Conservation (phyloP, 164 flowering plant species). For the Litsea cubeba region DNA sequence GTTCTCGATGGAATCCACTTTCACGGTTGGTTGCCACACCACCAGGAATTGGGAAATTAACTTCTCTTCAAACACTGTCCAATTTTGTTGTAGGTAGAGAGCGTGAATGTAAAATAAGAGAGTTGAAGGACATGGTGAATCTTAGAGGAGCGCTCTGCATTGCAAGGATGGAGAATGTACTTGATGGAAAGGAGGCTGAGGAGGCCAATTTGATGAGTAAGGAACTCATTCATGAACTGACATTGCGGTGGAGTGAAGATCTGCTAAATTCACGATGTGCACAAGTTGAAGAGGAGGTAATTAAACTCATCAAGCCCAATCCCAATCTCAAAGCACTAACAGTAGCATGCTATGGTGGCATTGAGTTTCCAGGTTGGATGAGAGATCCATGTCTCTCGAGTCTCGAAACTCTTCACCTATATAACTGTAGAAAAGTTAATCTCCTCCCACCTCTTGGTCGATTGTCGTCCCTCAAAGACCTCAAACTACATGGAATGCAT, state of each 20-base stretch:
- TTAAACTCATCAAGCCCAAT: constrained; percentile 1
- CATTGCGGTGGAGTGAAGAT: background rate
- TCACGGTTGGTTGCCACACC: background rate
- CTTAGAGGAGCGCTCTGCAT: constrained; percentile 1
- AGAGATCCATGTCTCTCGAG: background rate
- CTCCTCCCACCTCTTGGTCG: background rate
- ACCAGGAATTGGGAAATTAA: background rate
- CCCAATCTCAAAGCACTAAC: background rate
- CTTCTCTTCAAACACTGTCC: background rate
- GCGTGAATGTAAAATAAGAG: background rate
- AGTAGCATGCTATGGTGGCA: background rate
- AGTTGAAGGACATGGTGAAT: constrained; percentile 3
- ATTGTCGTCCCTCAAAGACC: background rate
- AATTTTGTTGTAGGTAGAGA: background rate
- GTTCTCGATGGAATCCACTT: background rate
- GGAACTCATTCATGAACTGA: background rate
- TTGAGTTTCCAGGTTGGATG: constrained; percentile 5
- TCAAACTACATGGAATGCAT: background rate
- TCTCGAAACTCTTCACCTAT: background rate
- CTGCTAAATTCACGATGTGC: no score
- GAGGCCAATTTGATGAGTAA: background rate
- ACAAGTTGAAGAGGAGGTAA: background rate
- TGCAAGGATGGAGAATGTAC: constrained; percentile 1
- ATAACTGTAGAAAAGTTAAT: background rate
- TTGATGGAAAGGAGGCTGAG: background rate